phyloP scores from a whole-genome alignment of 202 grass and related monocot species.

The Tripidium arundinaceum region DNA sequence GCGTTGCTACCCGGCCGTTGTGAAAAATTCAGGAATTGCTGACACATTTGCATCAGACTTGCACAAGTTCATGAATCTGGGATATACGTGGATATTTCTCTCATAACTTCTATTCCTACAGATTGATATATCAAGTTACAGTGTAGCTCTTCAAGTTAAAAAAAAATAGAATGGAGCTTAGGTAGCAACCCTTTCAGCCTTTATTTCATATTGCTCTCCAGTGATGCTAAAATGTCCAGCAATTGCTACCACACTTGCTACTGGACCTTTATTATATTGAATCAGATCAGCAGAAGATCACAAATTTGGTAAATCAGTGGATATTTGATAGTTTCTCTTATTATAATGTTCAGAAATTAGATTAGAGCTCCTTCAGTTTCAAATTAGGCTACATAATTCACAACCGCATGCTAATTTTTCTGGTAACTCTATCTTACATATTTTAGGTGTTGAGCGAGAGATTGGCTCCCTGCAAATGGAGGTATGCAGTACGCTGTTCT shows the following conservation, averaged over 20 bases:
- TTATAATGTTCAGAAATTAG: not conserved
- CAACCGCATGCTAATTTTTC: slow-evolving; percentile 11
- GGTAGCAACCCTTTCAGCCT: not conserved
- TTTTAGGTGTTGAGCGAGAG: slow-evolving; percentile 84
- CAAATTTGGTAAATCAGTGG: not conserved
- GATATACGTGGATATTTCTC: not conserved
- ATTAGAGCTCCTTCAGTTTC: not conserved
- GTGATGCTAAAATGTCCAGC: not conserved
- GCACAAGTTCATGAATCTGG: not conserved
- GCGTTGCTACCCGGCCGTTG: not conserved
- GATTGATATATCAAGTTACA: not conserved
- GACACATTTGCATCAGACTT: not conserved
- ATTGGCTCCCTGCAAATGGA: slow-evolving; percentile 93
- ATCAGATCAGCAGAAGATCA: not conserved
- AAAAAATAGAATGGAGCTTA: not conserved
- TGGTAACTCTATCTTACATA: not conserved
- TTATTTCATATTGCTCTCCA: not conserved
- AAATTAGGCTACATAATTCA: not conserved
- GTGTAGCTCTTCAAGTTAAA: not conserved
- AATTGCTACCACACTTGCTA: not conserved
- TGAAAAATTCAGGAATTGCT: not conserved
- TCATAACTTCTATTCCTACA: not conserved
- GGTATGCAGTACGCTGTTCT: slow-evolving; percentile 38
- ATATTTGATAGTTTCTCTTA: not conserved
- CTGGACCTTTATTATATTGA: not conserved